Percentiles rank a stretch among this genome's conserved stretches.
These are phyloP conservation scores for Pleurotus cornucopiae DNA, from an alignment of 768 basidiomycete genomes.

Conservation along the genomic window DNA sequence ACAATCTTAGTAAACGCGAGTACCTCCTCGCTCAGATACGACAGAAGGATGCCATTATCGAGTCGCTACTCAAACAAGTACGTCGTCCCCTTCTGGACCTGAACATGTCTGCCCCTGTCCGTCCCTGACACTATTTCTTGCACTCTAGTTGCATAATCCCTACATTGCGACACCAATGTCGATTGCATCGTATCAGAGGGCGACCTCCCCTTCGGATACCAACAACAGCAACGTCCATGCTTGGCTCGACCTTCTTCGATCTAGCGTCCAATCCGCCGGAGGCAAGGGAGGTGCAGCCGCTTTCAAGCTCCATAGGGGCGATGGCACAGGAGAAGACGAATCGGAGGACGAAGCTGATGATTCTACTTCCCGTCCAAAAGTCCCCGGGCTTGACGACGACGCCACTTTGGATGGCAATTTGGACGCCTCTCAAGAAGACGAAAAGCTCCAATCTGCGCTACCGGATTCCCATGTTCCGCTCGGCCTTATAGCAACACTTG, in stretches of 20 bases:
- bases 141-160: slow-evolving; percentile 66
- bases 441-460: slow-evolving; percentile 44
- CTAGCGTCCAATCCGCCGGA: slow-evolving; percentile 48
- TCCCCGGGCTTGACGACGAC: slow-evolving; percentile 14
- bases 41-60: slow-evolving; percentile 86
- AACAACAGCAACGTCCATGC: slow-evolving; percentile 65
- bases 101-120: not conserved
- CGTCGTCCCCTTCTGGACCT: slow-evolving; percentile 10
- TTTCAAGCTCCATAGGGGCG: slow-evolving; percentile 40
- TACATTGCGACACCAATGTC: slow-evolving; percentile 76
- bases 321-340: slow-evolving; percentile 28
- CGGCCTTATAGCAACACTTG: slow-evolving; percentile 69
- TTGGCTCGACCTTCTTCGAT: slow-evolving; percentile 71
- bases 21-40: slow-evolving; percentile 81
- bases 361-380: slow-evolving; percentile 7
- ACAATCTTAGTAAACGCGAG: slow-evolving; percentile 69
- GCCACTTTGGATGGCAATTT: slow-evolving; percentile 20
- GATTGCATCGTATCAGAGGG: slow-evolving; percentile 75
- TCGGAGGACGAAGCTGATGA: slow-evolving; percentile 38
- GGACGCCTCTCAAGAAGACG: slow-evolving; percentile 34
- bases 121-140: not conserved
- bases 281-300: slow-evolving; percentile 37
- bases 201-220: slow-evolving; percentile 71
- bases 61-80: slow-evolving; percentile 80
- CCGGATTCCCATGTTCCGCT: slow-evolving; percentile 74